These are phyloP conservation scores for Tricholoma terreum DNA, from an alignment of 768 basidiomycete genomes.

Conservation along the genomic window DNA sequence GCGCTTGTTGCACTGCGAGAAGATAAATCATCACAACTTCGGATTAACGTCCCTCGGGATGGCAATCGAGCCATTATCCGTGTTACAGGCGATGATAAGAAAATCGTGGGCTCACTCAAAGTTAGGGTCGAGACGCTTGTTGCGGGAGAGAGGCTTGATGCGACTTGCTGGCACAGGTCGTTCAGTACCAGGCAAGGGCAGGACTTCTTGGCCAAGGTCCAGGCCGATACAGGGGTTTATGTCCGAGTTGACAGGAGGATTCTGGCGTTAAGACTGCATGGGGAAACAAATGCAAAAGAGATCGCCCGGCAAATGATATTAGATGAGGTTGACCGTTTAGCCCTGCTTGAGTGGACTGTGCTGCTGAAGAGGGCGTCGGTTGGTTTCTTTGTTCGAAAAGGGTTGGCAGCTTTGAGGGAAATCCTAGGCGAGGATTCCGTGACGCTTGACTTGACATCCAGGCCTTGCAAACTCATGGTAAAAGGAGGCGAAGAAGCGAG, in stretches of 20 bases:
- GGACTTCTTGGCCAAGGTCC: constrained; percentile 34
- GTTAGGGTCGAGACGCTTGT: constrained; percentile 56
- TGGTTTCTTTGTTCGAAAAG: constrained; percentile 49
- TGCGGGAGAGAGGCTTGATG: constrained; percentile 44
- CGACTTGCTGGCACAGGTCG: constrained; percentile 48
- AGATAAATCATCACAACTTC: constrained; percentile 33
- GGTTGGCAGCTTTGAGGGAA: constrained; percentile 48
- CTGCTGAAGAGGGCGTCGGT: constrained; percentile 37
- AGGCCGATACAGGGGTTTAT: constrained; percentile 36
- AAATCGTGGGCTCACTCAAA: constrained; percentile 53
- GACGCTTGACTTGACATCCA: constrained; percentile 36
- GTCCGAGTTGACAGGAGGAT: constrained; percentile 46
- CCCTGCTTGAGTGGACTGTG: constrained; percentile 40
- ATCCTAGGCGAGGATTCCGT: constrained; percentile 54
- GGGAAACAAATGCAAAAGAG: constrained; percentile 36
- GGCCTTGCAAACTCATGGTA: constrained; percentile 41
- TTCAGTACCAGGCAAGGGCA: constrained; percentile 29
- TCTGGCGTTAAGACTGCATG: constrained; percentile 45
- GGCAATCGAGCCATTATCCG: constrained; percentile 33
- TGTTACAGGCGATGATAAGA: constrained; percentile 50
- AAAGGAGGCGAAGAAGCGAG: constrained; percentile 57
- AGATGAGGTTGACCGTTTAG: constrained; percentile 45
- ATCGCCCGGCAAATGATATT: constrained; percentile 43
- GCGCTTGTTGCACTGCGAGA: constrained; percentile 36
- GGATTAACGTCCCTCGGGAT: constrained; percentile 18